A percentile compares a stretch with the other conserved stretches of the same genome.
phyloP scores from a whole-genome alignment of 352 stramenopile genomes.

The Phytopythium boreale region DNA sequence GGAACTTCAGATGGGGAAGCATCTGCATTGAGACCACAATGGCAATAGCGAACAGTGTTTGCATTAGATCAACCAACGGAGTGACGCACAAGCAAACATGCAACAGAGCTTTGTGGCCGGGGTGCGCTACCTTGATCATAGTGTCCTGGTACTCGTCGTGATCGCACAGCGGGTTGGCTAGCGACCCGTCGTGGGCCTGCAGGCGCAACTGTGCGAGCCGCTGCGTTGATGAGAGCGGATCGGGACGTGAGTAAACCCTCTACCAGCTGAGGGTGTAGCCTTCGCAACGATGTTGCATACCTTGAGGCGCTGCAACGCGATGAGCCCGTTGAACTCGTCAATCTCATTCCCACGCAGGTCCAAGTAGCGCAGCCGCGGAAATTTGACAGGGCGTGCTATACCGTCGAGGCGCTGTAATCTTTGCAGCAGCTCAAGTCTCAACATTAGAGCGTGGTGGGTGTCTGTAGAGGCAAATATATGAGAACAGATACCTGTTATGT shows the following conservation, averaged over 20 bases:
- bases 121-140: slow-evolving; percentile 30
- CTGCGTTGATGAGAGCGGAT: slow-evolving; percentile 14
- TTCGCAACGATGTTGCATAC: slow-evolving; percentile 14
- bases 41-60: neutral
- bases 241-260: neutral
- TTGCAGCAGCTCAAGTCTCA: neutral
- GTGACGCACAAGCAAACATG: neutral
- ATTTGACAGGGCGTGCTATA: slow-evolving; percentile 59
- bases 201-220: slow-evolving; percentile 56
- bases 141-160: slow-evolving; percentile 51
- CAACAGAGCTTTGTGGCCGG: neutral
- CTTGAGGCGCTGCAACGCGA: slow-evolving; percentile 49
- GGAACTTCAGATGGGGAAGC: slow-evolving; percentile 13
- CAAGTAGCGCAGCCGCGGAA: slow-evolving; percentile 65
- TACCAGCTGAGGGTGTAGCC: neutral
- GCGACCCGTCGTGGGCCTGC: slow-evolving; percentile 45
- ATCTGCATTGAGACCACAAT: neutral
- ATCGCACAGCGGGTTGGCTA: slow-evolving; percentile 68
- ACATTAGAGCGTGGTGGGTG: too few species aligned
- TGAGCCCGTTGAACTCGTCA: slow-evolving; percentile 28
- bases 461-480: too few species aligned
- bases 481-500: slow-evolving; percentile 48
- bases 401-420: slow-evolving; percentile 55
- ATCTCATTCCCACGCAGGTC: slow-evolving; percentile 72
- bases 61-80: neutral